Evolutionary conservation across 1,284 basidiomycete genomes (phyloP).

Genomic region (Sporisorium graminicola): DNA sequence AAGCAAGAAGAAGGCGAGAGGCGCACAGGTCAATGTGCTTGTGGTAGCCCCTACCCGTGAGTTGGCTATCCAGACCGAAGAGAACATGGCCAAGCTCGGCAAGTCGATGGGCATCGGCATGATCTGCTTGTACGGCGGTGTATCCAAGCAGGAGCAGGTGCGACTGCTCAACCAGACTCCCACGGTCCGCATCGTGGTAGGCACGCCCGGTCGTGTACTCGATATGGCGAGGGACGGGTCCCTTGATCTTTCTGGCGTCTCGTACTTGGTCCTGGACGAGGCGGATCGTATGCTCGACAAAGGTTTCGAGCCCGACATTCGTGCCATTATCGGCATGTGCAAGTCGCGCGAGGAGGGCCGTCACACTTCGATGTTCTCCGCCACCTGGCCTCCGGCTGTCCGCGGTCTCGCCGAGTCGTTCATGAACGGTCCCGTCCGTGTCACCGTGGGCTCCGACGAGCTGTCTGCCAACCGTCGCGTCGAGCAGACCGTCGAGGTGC

Average conservation of each 20-base stretch:
- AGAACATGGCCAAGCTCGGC: slow-evolving; percentile 83
- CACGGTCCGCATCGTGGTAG: slow-evolving; percentile 80
- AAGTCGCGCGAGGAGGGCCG: slow-evolving; percentile 73
- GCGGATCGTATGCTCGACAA: slow-evolving; percentile 98
- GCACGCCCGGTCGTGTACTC: slow-evolving; percentile 91
- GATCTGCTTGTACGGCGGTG: slow-evolving; percentile 91
- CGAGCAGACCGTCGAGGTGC: slow-evolving; percentile 83
- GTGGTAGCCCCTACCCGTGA: slow-evolving; percentile 94
- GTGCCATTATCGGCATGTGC: slow-evolving; percentile 83
- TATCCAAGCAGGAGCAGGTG: slow-evolving; percentile 86
- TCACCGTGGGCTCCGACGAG: slow-evolving; percentile 96
- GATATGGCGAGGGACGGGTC: slow-evolving; percentile 89
- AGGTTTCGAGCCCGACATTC: slow-evolving; percentile 98
- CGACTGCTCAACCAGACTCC: slow-evolving; percentile 74
- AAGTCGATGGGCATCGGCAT: slow-evolving; percentile 81
- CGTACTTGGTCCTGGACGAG: slow-evolving; percentile 94
- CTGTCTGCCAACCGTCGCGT: slow-evolving; percentile 93
- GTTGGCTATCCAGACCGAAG: slow-evolving; percentile 92
- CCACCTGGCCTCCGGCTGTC: slow-evolving; percentile 98
- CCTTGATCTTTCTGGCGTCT: slow-evolving; percentile 78
- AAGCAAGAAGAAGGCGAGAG: slow-evolving; percentile 54
- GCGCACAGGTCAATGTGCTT: slow-evolving; percentile 78
- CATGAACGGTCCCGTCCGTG: slow-evolving; percentile 84
- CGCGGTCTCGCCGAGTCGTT: slow-evolving; percentile 91
- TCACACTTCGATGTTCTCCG: slow-evolving; percentile 78